Percentiles rank a stretch among this genome's conserved stretches.
Evolutionary conservation across 805 yeast species (phyloP).

Genomic region (Yamadazyma nakazawae): DNA sequence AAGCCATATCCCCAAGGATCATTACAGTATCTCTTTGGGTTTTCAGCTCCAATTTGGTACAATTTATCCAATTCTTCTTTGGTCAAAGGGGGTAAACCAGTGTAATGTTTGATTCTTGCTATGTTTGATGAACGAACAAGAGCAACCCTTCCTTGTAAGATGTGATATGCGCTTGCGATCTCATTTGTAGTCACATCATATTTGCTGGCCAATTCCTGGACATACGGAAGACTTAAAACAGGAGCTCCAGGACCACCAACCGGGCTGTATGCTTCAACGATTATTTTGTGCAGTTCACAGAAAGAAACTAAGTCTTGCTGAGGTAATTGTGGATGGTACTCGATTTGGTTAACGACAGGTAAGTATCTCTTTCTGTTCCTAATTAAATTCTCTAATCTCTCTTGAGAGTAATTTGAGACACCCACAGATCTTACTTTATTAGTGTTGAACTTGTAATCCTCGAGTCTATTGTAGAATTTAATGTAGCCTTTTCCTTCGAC

Average conservation of each 20-base stretch:
- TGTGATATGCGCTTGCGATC: slow-evolving; percentile 58
- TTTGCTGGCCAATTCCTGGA: slow-evolving; percentile 54
- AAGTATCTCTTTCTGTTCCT: slow-evolving; percentile 19
- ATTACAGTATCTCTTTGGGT: slow-evolving; percentile 30
- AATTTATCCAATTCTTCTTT: slow-evolving; percentile 33
- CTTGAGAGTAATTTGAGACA: slow-evolving; percentile 32
- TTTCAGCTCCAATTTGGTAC: slow-evolving; percentile 26
- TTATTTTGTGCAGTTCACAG: slow-evolving; percentile 33
- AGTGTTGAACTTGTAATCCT: slow-evolving; percentile 24
- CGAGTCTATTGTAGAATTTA: slow-evolving; percentile 28
- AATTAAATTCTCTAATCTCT: slow-evolving; percentile 25
- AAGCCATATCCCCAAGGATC: slow-evolving; percentile 38
- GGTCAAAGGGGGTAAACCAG: slow-evolving; percentile 32
- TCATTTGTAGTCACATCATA: slow-evolving; percentile 52
- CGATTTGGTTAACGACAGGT: slow-evolving; percentile 36
- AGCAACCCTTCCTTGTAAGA: slow-evolving; percentile 56
- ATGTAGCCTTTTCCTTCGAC: slow-evolving; percentile 29
- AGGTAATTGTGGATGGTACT: slow-evolving; percentile 35
- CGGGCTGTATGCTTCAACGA: slow-evolving; percentile 57
- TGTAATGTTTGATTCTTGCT: slow-evolving; percentile 51
- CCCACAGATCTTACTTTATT: slow-evolving; percentile 35
- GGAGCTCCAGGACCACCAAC: slow-evolving; percentile 68
- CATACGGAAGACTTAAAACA: slow-evolving; percentile 47
- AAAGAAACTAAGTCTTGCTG: slow-evolving; percentile 40
- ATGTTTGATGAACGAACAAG: slow-evolving; percentile 71